Evolutionary conservation across 345 rosid genomes (phyloP), one percentile per base, ranked within the genome.

Genomic region (Citropsis articulata): DNA sequence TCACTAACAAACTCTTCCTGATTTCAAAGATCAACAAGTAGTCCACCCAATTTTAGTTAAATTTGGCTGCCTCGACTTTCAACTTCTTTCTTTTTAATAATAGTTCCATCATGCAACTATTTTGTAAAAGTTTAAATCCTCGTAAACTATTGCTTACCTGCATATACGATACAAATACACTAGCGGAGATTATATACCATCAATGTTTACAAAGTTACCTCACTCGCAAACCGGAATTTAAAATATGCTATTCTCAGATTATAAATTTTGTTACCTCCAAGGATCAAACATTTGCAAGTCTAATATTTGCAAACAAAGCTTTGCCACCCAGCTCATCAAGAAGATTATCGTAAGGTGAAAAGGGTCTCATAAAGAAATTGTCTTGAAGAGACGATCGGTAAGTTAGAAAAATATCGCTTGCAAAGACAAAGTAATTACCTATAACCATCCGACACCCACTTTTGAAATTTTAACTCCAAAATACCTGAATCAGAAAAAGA

Each of bases 391-490:
- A 60, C 42, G 25, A 21, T 80, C 68, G 27, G 25, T 63, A 65
- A 66, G 68, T 78, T 48, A 71, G 55, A 66, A 27, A 75, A 75
- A 71, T 69, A 77, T 57, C 28, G 28, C 79, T 55, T 71, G 69
- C 69, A 75, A 77, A 75, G 75, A 27, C 62, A 71, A 31, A 67
- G 73, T 76, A 78, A 82, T 82, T 80, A 80, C 85, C 85, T 85
- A 85, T 64, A 56, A n/a, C 56, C 45, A 70, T 68, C 65, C 27
- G 69, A 74, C 78, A 71, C 78, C 63, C 56, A 65, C 62, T 78
- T 80, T 80, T 31, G 72, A 70, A 71, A 36, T 71, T 71, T 45
- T 76, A 21, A 84, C 77, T 76, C 82, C 84, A 72, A 73, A 76
- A 22, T 67, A 78, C 55, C 82, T 78, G 69, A 77, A 77, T 61